Percentiles rank a stretch among this genome's conserved stretches.
Conservation (phyloP, 2,329 filamentous ascomycete species). For the Pseudonectria buxi region DNA sequence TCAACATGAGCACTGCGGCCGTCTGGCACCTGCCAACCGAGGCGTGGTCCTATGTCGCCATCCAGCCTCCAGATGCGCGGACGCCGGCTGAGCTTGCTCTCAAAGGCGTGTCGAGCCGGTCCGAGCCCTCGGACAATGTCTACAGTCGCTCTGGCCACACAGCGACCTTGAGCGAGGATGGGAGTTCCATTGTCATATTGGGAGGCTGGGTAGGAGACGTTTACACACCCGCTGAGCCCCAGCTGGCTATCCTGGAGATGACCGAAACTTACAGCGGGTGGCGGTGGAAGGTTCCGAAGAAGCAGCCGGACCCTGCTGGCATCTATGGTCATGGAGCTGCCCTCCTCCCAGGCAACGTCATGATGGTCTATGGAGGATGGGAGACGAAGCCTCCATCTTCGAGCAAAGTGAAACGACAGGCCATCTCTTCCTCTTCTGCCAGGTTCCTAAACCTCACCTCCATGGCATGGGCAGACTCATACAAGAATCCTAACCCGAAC, state of each 20-base stretch:
- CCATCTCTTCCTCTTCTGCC: slow-evolving; percentile 14
- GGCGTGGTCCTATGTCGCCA: slow-evolving; percentile 73
- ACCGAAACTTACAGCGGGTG: slow-evolving; percentile 69
- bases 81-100: slow-evolving; percentile 48
- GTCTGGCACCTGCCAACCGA: slow-evolving; percentile 82
- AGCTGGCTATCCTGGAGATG: slow-evolving; percentile 70
- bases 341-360: slow-evolving; percentile 58
- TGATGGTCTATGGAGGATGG: slow-evolving; percentile 62
- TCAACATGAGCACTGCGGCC: slow-evolving; percentile 90
- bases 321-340: slow-evolving; percentile 59
- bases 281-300: slow-evolving; percentile 60
- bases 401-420: slow-evolving; percentile 28
- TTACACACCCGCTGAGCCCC: slow-evolving; percentile 68
- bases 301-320: slow-evolving; percentile 39
- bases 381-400: slow-evolving; percentile 34
- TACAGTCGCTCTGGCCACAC: slow-evolving; percentile 88
- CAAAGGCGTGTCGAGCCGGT: slow-evolving; percentile 20
- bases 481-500: slow-evolving; percentile 37
- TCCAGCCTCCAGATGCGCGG: slow-evolving; percentile 38
- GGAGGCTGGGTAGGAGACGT: slow-evolving; percentile 92
- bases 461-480: slow-evolving; percentile 45
- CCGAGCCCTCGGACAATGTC: slow-evolving; percentile 33
- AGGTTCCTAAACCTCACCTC: slow-evolving; percentile 54
- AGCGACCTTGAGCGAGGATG: slow-evolving; percentile 72
- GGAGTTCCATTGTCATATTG: slow-evolving; percentile 67